Base-by-base conservation (phyloP, 495 filamentous ascomycete genomes). In the Daldinia vernicosa region DNA sequence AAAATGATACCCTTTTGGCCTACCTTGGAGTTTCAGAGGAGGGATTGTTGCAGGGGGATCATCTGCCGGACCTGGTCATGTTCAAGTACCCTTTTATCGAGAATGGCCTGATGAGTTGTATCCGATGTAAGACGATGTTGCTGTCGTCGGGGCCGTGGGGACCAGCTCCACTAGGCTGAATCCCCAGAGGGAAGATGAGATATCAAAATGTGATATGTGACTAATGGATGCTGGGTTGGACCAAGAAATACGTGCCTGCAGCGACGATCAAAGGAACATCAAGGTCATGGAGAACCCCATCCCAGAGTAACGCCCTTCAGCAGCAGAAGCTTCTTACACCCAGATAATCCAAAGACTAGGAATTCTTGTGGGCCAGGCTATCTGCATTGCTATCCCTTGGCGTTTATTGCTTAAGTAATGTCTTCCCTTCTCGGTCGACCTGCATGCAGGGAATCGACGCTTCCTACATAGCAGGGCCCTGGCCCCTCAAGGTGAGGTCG, bases 191-290 rank as follows among this genome's bases (percentile, higher is more conserved):
- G 55, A 61, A 56, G 62, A 66, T 74, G 71, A 74, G 71, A 74
- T 66, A 67, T 67, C 43, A 67, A 73, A 73, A 70, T 74, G 67
- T 74, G 71, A 74, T 70, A 70, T 70, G 71, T 74, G 71, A 74
- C 59, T 32, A 67, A 58, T 30, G 56, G 45, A 22, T 64, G 71
- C 71, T 56, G 67, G 66, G 67, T 54, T 43, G 60, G 71, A 63
- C 60, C 37, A 68, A 66, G 33, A 62, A 60, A 69, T 69, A 69
- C 57, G 70, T 73, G 70, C 67, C 67, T 70, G 67, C 71, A 74
- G 70, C 67, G 66, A 74, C 67, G 71, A 74, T 74, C 67, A 62
- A 74, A 66, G 66, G 71, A 74, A 63, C 67, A 63, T 57, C 71
- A 63, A 70, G 60, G 67, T 62, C 62, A 67, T 70, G 67, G 71